Evolutionary conservation across 1,284 basidiomycete species (phyloP), one percentile per base, ranked within the genome.

Genomic region (Heliocybe sulcata): DNA sequence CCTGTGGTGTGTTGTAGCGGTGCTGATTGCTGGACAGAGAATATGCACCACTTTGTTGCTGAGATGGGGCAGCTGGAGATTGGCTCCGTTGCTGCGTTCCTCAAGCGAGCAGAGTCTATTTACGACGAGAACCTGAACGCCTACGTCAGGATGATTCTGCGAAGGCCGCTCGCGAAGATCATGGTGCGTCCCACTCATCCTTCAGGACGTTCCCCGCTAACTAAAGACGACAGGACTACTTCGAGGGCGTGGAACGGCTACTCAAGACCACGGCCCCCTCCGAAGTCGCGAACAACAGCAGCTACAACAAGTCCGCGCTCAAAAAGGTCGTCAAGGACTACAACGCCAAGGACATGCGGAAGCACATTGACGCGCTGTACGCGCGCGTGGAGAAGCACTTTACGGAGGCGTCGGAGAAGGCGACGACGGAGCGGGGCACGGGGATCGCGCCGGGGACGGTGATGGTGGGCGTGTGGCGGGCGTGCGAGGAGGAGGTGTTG

Each of bases 301-400:
- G 79, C 48, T 98, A 92, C 69, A 91, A 78, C 60, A 87, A 87
- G 61, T 81, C 83, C 0, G 75, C 88, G 0, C 73, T 94, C 31
- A 94, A 93, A 67, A 92, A 93, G 66, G 80, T 93, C 9, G 72
- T 93, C 52, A 94, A 92, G 65, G 94, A 98, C 61, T 88, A 85
- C 64, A 87, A 82, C 54, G 73, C 82, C 29, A 98, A 97, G 69
- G 96, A 99, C 66, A 75, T 98, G 26, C 85, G 92, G 35, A 97
- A 88, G 65, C 75, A 85, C 58, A 76, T 98, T 51, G 96, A 98
- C 58, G 82, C 83, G 9, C 77, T 99, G 45, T 90, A 87, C 66
- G 92, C 92, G 66, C 83, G 96, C 8, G 92, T 99, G 25, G 92
- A 94, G 68, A 99, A 99, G 69, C 96, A 98, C 67, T 98, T 98